Percentiles rank a stretch among this genome's conserved stretches.
Evolutionary conservation across 371 early-diverging fungal genomes (phyloP).

Genomic region (Mortierella polycephala): DNA sequence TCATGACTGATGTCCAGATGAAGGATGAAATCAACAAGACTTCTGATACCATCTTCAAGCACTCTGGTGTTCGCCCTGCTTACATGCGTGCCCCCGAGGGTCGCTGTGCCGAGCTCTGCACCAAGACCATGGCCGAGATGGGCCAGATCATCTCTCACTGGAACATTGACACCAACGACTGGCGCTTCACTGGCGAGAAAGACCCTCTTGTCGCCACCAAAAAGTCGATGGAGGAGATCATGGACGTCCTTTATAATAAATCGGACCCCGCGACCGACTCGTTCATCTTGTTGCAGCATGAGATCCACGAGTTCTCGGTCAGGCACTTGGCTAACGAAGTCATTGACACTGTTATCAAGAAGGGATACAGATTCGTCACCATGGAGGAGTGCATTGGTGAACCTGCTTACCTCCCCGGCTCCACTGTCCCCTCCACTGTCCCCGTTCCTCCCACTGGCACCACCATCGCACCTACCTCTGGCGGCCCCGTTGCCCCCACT

Average conservation of each 20-base stretch:
- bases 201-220: not conserved
- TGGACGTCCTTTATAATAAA: constrained; percentile 13
- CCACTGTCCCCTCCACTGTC: not conserved
- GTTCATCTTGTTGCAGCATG: constrained; percentile 54
- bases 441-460: not conserved
- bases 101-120: constrained; percentile 47
- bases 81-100: constrained; percentile 66
- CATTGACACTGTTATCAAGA: constrained; percentile 44
- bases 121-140: constrained; percentile 54
- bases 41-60: constrained; percentile 18
- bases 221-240: constrained; percentile 23
- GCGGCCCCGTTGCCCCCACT: not conserved
- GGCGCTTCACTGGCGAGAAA: constrained; percentile 7
- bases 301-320: constrained; percentile 61
- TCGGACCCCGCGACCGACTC: constrained; percentile 21
- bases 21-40: constrained; percentile 26
- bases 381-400: constrained; percentile 60
- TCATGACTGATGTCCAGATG: constrained; percentile 20
- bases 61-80: constrained; percentile 30
- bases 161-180: constrained; percentile 67
- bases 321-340: constrained; percentile 43
- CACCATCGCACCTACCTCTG: not conserved
- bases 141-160: constrained; percentile 60
- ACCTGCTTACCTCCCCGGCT: constrained; percentile 21
- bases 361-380: constrained; percentile 59